Percentiles rank a stretch among this genome's conserved stretches.
Evolutionary conservation across 495 filamentous ascomycete species (phyloP).

Genomic region (Penicillium maclennaniae): DNA sequence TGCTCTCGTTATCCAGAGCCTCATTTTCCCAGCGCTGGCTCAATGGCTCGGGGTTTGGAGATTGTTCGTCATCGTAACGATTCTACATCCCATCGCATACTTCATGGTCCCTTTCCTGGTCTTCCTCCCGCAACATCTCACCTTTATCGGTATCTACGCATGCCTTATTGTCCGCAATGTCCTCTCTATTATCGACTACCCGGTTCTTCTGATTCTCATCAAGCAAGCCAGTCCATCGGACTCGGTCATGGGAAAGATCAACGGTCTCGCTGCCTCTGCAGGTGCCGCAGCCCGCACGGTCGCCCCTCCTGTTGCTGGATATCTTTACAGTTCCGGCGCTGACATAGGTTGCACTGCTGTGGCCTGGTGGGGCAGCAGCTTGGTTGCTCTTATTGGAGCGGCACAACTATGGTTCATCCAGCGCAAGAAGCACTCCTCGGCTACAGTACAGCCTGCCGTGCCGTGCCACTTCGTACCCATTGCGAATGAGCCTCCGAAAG

Average conservation of each 20-base stretch:
- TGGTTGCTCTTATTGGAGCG: slow-evolving; percentile 66
- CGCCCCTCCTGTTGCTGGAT: slow-evolving; percentile 71
- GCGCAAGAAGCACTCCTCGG: slow-evolving; percentile 42
- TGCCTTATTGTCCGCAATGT: slow-evolving; percentile 69
- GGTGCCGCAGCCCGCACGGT: slow-evolving; percentile 74
- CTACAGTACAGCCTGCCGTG: slow-evolving; percentile 31
- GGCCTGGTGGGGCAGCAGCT: slow-evolving; percentile 71
- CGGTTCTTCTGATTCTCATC: slow-evolving; percentile 74
- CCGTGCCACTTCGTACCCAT: slow-evolving; percentile 26
- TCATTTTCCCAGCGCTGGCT: slow-evolving; percentile 69
- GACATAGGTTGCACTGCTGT: slow-evolving; percentile 66
- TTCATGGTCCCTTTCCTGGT: slow-evolving; percentile 68
- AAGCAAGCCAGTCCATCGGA: slow-evolving; percentile 74
- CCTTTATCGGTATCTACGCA: slow-evolving; percentile 70
- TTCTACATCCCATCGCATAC: slow-evolving; percentile 73
- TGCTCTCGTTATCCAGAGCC: slow-evolving; percentile 71
- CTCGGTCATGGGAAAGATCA: slow-evolving; percentile 69
- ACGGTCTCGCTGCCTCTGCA: slow-evolving; percentile 75
- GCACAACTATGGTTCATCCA: slow-evolving; percentile 65
- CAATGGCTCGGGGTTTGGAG: slow-evolving; percentile 69
- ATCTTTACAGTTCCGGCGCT: slow-evolving; percentile 66
- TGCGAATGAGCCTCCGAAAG: slow-evolving; percentile 21
- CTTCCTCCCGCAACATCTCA: slow-evolving; percentile 52
- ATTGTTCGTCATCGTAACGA: slow-evolving; percentile 67
- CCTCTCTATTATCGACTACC: slow-evolving; percentile 72